Evolutionary conservation across 176 grass and related monocot genomes (phyloP), one percentile per base, ranked within the genome.

Genomic region (Puya raimondii): DNA sequence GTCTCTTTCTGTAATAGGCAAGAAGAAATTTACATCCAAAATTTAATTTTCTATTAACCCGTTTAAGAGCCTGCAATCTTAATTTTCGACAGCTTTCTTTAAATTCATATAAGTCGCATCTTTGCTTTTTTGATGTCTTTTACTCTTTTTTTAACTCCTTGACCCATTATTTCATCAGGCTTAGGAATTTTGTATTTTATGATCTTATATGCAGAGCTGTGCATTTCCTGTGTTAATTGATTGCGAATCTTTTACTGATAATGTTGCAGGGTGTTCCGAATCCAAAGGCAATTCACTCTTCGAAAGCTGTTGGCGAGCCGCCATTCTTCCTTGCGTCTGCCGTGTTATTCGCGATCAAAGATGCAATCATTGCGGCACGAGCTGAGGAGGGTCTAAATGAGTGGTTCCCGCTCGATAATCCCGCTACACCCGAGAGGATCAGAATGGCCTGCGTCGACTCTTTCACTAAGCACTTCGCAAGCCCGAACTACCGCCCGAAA

Each of bases 231-330:
- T 21, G 57, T 63, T 10, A 70, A 17, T 29, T 51, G 70, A 68
- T 11, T 47, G 10, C 20, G 2, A 3, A 10, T 49, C 57, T 9
- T 61, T 59, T 47, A 13, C 29, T 1, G 47, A 23, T 61, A 10
- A 50, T 67, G 29, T 7, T 79, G 70, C 81, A 97, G 93, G 84
- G 86, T 21, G 81, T 77, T 69, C 81, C 73, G 69, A 97, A 97
- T 81, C 81, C 74, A 47, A 97, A 81, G 72, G 84, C 77, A 51
- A 83, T 97, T 50, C 93, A 97, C 75, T 92, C 88, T 59, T 97
- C 93, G 14, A 97, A 97, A 71, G 93, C 93, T 18, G 93, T 90
- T 3, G 93, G 93, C 15, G 93, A 97, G 73, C 93, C 93, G 21
- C 93, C 93, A 20, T 97, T 97, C 64, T 97, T 97, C 67, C 86